A percentile compares a stretch with the other conserved stretches of the same genome.
phyloP scores from a whole-genome alignment of 139 green algal genomes.

The Chlorella sp. region DNA sequence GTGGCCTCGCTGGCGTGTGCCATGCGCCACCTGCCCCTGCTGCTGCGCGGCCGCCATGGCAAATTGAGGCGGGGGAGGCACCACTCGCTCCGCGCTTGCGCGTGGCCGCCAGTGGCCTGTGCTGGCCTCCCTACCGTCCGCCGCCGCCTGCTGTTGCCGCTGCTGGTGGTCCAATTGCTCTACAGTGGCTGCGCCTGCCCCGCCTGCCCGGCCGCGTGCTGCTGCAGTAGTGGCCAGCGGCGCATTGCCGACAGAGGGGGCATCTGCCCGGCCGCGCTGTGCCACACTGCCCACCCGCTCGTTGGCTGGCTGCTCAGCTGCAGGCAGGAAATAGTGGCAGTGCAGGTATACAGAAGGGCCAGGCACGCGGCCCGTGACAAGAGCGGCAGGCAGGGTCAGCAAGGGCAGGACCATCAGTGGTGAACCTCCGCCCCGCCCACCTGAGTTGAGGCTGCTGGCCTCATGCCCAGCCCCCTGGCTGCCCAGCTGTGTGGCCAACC shows the following conservation, averaged over 20 bases:
- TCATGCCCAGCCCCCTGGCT: conserved; percentile 25
- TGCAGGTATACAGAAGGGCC: neutral
- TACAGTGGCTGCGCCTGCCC: neutral
- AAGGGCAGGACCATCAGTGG: neutral
- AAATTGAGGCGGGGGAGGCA: conserved; percentile 21
- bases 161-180: neutral
- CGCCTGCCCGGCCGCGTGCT: neutral
- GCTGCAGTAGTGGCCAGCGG: neutral
- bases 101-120: conserved; percentile 5
- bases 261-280: neutral
- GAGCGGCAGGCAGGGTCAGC: neutral
- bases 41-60: neutral
- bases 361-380: neutral
- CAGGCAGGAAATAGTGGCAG: neutral
- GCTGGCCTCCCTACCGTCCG: conserved; percentile 20
- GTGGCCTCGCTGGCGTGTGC: neutral
- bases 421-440: no score
- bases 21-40: neutral
- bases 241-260: conserved; percentile 30
- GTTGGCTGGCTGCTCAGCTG: conserved; percentile 12
- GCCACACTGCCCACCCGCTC: conserved; percentile 35
- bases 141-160: neutral
- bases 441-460: conserved; percentile 37
- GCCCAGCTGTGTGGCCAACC: conserved; percentile 11
- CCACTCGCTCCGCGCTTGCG: neutral